Evolutionary conservation across 495 filamentous ascomycete genomes (phyloP).

Genomic region (Tuber brumale): DNA sequence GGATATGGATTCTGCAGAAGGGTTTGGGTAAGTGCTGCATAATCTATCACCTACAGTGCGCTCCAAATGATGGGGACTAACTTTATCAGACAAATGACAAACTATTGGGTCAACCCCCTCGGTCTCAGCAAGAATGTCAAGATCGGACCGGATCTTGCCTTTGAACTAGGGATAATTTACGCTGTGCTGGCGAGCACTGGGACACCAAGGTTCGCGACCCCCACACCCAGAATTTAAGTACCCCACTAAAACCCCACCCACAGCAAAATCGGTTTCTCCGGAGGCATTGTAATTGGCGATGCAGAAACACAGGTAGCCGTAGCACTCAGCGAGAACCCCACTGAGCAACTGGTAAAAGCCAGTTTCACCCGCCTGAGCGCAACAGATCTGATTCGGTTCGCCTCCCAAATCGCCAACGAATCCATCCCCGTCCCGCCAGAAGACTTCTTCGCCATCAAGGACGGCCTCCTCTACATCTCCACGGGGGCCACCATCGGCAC

Average conservation of each 20-base stretch:
- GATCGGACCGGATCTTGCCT: slow-evolving; percentile 30
- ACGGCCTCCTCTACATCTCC: slow-evolving; percentile 27
- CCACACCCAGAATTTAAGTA: too few relatives aligned
- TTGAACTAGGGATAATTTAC: slow-evolving; percentile 28
- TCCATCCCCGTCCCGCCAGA: slow-evolving; percentile 21
- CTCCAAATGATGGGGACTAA: neutral
- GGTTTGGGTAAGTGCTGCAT: slow-evolving; percentile 16
- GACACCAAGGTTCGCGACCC: slow-evolving; percentile 18
- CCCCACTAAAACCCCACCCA: neutral
- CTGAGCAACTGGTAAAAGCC: slow-evolving; percentile 24
- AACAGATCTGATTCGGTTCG: slow-evolving; percentile 25
- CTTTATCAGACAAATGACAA: slow-evolving; percentile 17
- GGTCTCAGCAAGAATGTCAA: slow-evolving; percentile 24
- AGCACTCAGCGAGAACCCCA: slow-evolving; percentile 25
- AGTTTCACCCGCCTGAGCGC: slow-evolving; percentile 21
- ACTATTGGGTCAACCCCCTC: slow-evolving; percentile 31
- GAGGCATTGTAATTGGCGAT: slow-evolving; percentile 26
- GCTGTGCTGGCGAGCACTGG: slow-evolving; percentile 20
- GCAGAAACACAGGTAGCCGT: slow-evolving; percentile 24
- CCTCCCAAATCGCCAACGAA: slow-evolving; percentile 15
- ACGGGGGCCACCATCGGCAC: slow-evolving; percentile 27
- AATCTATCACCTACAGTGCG: too few relatives aligned
- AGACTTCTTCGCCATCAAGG: slow-evolving; percentile 21
- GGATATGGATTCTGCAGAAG: slow-evolving; percentile 14
- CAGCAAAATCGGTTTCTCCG: slow-evolving; percentile 25